phyloP scores from a whole-genome alignment of 1,139 yeast species.

The Kazachstania sp. region DNA sequence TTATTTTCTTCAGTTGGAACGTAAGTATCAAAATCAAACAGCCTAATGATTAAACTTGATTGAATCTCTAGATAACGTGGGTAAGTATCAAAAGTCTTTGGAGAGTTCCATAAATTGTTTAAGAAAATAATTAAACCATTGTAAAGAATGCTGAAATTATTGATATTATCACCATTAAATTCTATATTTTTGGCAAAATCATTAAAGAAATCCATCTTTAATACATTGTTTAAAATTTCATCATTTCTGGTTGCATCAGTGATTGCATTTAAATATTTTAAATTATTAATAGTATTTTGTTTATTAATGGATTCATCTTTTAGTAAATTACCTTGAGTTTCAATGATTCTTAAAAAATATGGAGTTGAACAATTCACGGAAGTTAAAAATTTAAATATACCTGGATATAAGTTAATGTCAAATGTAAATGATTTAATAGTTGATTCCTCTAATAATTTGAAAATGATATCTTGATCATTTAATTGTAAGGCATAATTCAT shows the following conservation, averaged over 20 bases:
- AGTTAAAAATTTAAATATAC: conserved; percentile 28
- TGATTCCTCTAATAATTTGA: conserved; percentile 34
- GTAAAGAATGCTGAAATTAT: conserved; percentile 15
- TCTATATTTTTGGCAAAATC: conserved; percentile 12
- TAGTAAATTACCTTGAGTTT: conserved; percentile 26
- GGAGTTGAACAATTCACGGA: conserved; percentile 27
- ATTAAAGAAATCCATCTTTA: conserved; percentile 28
- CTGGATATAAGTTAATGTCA: conserved; percentile 29
- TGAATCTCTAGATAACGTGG: conserved; percentile 27
- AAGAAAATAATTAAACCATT: conserved; percentile 4
- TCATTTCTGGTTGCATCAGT: conserved; percentile 19
- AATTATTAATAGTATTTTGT: conserved; percentile 1
- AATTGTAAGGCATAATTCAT: conserved; percentile 29
- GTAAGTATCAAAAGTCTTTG: conserved; percentile 21
- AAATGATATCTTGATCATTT: conserved; percentile 29
- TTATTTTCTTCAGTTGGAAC: conserved; percentile 34
- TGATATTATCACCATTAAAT: conserved; percentile 6
- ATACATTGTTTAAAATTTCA: conserved; percentile 16
- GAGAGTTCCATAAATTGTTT: conserved; percentile 20
- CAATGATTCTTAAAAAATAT: conserved; percentile 29
- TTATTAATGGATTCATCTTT: neutral
- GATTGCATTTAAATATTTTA: conserved; percentile 23
- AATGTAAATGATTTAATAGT: conserved; percentile 30
- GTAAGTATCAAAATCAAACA: conserved; percentile 45
- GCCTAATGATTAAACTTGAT: conserved; percentile 40